Evolutionary conservation across 345 rosid genomes (phyloP).

Genomic region (Euphorbia pulcherrima): DNA sequence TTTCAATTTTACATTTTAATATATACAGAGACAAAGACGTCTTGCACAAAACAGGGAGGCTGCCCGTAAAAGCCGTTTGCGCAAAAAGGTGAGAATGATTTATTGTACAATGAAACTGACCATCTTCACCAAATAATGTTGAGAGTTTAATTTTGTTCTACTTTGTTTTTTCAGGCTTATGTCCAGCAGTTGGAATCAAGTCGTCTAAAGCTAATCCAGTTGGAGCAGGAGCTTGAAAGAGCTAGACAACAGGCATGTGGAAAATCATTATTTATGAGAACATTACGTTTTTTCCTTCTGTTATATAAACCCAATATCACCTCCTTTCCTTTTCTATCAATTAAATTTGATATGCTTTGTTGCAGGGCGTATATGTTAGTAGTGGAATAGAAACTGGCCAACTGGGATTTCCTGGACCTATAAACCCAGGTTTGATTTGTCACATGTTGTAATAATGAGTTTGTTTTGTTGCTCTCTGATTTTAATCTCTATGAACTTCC

Average conservation of each 20-base stretch:
- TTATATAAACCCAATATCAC: neutral
- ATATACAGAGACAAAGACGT: conserved; percentile 69
- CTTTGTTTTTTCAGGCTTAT: conserved; percentile 75
- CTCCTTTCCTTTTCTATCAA: neutral
- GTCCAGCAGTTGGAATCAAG: conserved; percentile 94
- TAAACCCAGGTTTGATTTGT: conserved; percentile 66
- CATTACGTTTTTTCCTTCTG: neutral
- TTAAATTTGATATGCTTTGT: conserved; percentile 8
- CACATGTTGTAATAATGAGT: neutral
- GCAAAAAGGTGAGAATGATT: conserved; percentile 67
- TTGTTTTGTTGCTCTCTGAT: neutral
- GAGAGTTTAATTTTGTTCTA: conserved; percentile 7
- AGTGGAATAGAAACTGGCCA: conserved; percentile 47
- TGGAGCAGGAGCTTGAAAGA: conserved; percentile 82
- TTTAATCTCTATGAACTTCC: conserved; percentile 2
- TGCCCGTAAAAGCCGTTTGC: conserved; percentile 92
- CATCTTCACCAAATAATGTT: neutral
- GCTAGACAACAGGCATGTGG: conserved; percentile 69
- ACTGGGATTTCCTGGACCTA: conserved; percentile 46
- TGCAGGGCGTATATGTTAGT: conserved; percentile 60
- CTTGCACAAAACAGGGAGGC: conserved; percentile 98
- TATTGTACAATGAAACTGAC: conserved; percentile 8
- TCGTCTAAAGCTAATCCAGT: conserved; percentile 70
- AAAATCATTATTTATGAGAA: neutral
- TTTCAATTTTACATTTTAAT: conserved; percentile 9